A percentile compares a stretch with the other conserved stretches of the same genome.
These are phyloP conservation scores for Lithospermum erythrorhizon DNA, from an alignment of 257 asterid genomes.

Conservation along the genomic window DNA sequence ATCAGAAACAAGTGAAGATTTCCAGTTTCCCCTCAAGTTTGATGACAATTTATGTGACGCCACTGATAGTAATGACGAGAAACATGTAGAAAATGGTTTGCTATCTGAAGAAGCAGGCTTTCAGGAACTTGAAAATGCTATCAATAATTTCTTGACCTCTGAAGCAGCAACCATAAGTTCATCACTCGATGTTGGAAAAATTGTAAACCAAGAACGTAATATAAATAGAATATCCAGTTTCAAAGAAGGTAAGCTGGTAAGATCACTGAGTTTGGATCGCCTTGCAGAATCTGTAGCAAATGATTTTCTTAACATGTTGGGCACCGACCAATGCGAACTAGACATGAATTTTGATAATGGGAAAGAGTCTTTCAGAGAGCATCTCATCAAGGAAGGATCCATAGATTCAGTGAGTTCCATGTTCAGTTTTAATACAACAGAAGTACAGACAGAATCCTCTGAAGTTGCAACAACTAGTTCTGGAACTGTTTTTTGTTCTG, in stretches of 20 bases:
- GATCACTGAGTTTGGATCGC: slow-evolving; percentile 53
- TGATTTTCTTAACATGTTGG: slow-evolving; percentile 64
- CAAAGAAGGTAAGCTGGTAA: slow-evolving; percentile 22
- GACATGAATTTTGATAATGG: slow-evolving; percentile 25
- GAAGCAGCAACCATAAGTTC: slow-evolving; percentile 19
- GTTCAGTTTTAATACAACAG: slow-evolving; percentile 24
- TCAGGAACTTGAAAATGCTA: slow-evolving; percentile 28
- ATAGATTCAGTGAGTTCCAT: slow-evolving; percentile 15
- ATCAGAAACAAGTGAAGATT: slow-evolving; percentile 20
- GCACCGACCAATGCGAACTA: slow-evolving; percentile 26
- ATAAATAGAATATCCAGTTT: slow-evolving; percentile 15
- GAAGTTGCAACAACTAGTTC: slow-evolving; percentile 16
- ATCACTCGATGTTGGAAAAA: slow-evolving; percentile 15
- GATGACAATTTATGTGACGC: slow-evolving; percentile 16
- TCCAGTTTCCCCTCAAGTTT: slow-evolving; percentile 19
- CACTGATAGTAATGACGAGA: slow-evolving; percentile 14
- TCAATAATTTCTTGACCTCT: slow-evolving; percentile 15
- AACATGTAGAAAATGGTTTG: slow-evolving; percentile 11
- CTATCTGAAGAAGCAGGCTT: slow-evolving; percentile 11
- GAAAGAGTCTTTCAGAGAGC: slow-evolving; percentile 29
- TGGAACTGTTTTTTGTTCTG: slow-evolving; percentile 22
- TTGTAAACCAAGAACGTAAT: slow-evolving; percentile 25
- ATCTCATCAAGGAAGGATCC: slow-evolving; percentile 31
- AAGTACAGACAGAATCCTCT: slow-evolving; percentile 13
- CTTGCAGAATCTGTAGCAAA: slow-evolving; percentile 60